Base-by-base conservation (phyloP, 2,329 filamentous ascomycete species). In the Ceratocystis diversiconidia region DNA sequence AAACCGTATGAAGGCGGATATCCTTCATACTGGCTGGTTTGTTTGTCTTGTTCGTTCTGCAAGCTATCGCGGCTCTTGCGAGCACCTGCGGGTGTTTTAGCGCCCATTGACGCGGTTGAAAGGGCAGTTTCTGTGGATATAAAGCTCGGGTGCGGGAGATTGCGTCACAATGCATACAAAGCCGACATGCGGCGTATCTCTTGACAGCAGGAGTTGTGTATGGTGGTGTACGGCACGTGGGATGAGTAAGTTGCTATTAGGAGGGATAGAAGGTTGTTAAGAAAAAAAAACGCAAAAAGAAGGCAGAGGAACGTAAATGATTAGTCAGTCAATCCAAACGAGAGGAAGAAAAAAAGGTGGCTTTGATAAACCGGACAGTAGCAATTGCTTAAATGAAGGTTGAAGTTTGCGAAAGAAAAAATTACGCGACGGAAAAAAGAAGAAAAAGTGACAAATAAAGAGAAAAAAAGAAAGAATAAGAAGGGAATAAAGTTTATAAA, bases 1-100 rank as follows among this genome's bases (percentile, higher is more conserved):
- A 85, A 86, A 70, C 85, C 86, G 69, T 85, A 84, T 48, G 73
- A 72, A 10, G 63, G 66, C 10, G 63, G 63, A n/a, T 59, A 67
- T 22, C 63, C 66, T 10, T 28, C 36, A 44, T 55, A 52, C 8
- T 44, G 32, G 19, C 55, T 6, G 5, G 30, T 10, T 25, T 15
- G 28, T n/a, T 32, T 59, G 55, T 17, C 25, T 8, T 5, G 30
- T 32, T 32, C 30, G 30, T 32, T 32, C 55, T 30, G 10, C 36
- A 41, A 17, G 55, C 55, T 17, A 19, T 36, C 28, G 55, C 15
- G 28, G 28, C 55, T 59, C 55, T 36, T 36, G 28, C 5, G 28
- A 36, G 55, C 55, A n/a, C 55, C 6, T 5, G 28, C 1, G 28
- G 15, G 19, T 32, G n/a, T 32, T 55, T 62, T 62, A 22, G 41